Percentiles rank a stretch among this genome's conserved stretches.
These are phyloP conservation scores for Tarenaya hassleriana DNA, from an alignment of 345 rosid species.

Conservation along the genomic window DNA sequence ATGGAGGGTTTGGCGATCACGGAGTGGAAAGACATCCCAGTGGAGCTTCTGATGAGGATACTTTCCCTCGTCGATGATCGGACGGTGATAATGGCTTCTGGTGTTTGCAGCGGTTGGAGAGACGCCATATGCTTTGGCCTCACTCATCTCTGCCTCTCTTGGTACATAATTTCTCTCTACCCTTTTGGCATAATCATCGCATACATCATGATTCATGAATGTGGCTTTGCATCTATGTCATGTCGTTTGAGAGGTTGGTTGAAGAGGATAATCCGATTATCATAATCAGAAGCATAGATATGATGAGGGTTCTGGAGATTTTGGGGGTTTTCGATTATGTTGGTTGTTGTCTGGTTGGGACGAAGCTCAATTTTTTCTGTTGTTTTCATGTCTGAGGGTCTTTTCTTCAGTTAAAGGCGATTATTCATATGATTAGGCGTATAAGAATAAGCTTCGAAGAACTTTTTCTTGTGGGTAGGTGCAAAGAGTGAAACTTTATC, in stretches of 20 bases:
- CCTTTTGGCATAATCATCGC: not conserved
- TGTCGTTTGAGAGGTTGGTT: constrained; percentile 3
- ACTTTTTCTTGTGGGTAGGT: too few relatives aligned
- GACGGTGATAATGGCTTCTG: constrained; percentile 67
- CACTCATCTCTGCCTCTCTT: constrained; percentile 69
- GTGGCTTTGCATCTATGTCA: not conserved
- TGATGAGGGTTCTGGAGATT: not conserved
- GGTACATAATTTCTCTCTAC: constrained; percentile 39
- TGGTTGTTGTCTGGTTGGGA: constrained; percentile 4
- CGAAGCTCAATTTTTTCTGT: constrained; percentile 13
- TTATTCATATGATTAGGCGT: too few relatives aligned
- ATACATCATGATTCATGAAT: too few relatives aligned
- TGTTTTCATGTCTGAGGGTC: constrained; percentile 4
- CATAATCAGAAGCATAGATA: too few relatives aligned
- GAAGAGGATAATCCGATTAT: too few relatives aligned
- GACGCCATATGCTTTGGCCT: constrained; percentile 76
- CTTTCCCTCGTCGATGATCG: constrained; percentile 75
- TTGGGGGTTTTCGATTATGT: constrained; percentile 12
- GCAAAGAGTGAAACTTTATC: not conserved
- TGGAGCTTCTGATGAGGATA: constrained; percentile 69
- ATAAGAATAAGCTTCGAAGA: too few relatives aligned
- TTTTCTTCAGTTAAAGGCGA: not conserved
- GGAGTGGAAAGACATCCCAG: constrained; percentile 88
- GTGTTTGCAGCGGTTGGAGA: constrained; percentile 90
- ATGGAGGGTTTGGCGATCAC: constrained; percentile 44